Evolutionary conservation across 2,329 filamentous ascomycete species (phyloP), one percentile per base, ranked within the genome.

Genomic region (Lanzia echinophila): DNA sequence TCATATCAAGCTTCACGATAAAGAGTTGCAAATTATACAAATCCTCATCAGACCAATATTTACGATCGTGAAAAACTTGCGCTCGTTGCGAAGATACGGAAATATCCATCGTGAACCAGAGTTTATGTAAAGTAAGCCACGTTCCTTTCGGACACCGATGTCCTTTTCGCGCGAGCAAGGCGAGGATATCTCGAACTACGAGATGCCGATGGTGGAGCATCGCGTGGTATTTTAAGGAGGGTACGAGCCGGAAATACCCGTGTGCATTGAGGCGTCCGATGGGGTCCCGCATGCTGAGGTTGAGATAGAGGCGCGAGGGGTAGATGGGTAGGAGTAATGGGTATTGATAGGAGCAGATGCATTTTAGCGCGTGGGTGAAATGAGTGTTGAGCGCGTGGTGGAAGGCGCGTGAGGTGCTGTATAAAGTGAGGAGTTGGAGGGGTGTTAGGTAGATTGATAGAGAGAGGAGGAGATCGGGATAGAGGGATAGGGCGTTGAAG

Each of bases 21-120:
- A 92, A 84, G 56, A 84, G 68, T 43, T 83, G 79, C 2, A 79
- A 75, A 48, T 79, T 74, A 64, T 81, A 79, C 10, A 94, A 67
- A 63, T 88, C 82, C 3, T 66, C 56, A 54, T 85, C 72, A 10
- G 75, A 71, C 76, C 86, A 86, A 46, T 84, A 72, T 0, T 63
- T 60, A 10, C 51, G 50, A 65, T 81, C 81, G 31, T 72, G 72
- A 5, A 89, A 67, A 6, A 85, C 71, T 1, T 71, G 72, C 6
- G 75, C 68, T 1, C 88, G 81, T 13, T 77, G 71, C 0, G 59
- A 62, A 47, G 76, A 84, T 13, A 80, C 82, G 0, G 79, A 71
- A 3, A 84, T 71, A 63, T 90, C 87, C 73, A 90, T 82, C 33
- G 88, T 64, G 49, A 87, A 76, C 89, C 89, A 94, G 17, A 89